Conservation (phyloP, 2,329 filamentous ascomycete genomes). For the Stemphylium vesicarium region DNA sequence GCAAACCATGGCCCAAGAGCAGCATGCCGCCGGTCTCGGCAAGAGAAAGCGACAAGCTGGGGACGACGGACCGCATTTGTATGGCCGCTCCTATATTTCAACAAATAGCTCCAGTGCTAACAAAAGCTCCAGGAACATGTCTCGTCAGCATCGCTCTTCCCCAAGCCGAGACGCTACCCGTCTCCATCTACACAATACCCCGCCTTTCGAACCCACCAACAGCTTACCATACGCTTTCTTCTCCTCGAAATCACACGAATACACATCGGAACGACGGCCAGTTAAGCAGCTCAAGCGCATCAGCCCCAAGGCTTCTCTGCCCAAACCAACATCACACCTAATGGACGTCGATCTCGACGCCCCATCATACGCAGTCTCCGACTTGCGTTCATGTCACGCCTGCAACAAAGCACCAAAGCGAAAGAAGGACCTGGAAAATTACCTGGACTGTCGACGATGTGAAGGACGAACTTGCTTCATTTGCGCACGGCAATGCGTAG, state of each 20-base stretch:
- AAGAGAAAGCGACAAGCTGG: constrained; percentile 39
- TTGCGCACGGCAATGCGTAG: constrained; percentile 68
- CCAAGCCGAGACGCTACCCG: constrained; percentile 16
- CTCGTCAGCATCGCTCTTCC: constrained; percentile 20
- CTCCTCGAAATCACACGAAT: constrained; percentile 10
- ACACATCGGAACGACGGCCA: constrained; percentile 33
- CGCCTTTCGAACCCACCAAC: constrained; percentile 23
- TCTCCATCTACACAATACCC: constrained; percentile 18
- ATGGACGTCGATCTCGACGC: constrained; percentile 39
- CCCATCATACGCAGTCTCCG: constrained; percentile 17
- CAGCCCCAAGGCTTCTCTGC: constrained; percentile 28
- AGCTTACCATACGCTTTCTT: constrained; percentile 17
- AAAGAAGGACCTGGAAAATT: constrained; percentile 70
- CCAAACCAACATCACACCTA: constrained; percentile 41
- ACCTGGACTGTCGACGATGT: constrained; percentile 69
- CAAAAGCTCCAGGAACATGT: constrained; percentile 1
- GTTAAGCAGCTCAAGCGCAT: constrained; percentile 40
- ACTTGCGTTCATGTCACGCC: constrained; percentile 65
- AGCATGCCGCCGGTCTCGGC: constrained; percentile 27
- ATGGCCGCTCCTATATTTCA: constrained; percentile 1
- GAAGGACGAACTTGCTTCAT: constrained; percentile 69
- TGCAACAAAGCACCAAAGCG: constrained; percentile 70
- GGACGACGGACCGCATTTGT: constrained; percentile 20
- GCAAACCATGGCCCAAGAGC: constrained; percentile 30
- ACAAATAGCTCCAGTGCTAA: constrained; percentile 5